Percentiles rank a stretch among this genome's conserved stretches.
Evolutionary conservation across 1,284 basidiomycete species (phyloP).

Genomic region (Cutaneotrichosporon arboriforme): DNA sequence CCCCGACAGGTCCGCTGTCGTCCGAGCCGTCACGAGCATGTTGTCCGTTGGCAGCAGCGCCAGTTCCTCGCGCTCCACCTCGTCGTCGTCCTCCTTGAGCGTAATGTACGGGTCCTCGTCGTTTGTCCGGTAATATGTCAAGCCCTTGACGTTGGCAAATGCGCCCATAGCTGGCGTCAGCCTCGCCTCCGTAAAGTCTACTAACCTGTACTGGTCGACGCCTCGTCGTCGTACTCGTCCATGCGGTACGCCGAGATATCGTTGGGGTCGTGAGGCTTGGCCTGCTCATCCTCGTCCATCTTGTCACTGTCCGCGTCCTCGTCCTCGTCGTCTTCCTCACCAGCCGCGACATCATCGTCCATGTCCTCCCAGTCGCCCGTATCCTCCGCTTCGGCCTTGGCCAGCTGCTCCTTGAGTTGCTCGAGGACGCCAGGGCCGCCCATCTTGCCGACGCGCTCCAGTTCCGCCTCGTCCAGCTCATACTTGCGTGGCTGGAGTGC

Average conservation of each 20-base stretch:
- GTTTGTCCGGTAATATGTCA: conserved; percentile 86
- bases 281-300: conserved; percentile 27
- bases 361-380: conserved; percentile 42
- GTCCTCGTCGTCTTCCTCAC: conserved; percentile 45
- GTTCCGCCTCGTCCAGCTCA: conserved; percentile 81
- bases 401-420: conserved; percentile 69
- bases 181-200: neutral
- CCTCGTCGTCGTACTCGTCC: conserved; percentile 89
- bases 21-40: conserved; percentile 86
- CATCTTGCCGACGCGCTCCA: conserved; percentile 82
- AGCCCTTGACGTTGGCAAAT: conserved; percentile 93
- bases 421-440: conserved; percentile 79
- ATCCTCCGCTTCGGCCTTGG: conserved; percentile 60
- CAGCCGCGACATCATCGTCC: conserved; percentile 21
- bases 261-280: conserved; percentile 54
- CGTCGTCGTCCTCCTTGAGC: conserved; percentile 78
- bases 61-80: conserved; percentile 81
- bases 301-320: conserved; percentile 31
- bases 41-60: conserved; percentile 88
- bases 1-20: conserved; percentile 93
- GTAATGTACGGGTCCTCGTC: conserved; percentile 97
- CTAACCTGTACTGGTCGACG: conserved; percentile 56
- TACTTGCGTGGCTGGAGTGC: conserved; percentile 77
- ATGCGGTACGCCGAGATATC: conserved; percentile 88
- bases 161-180: conserved; percentile 63